Evolutionary conservation across 2,329 filamentous ascomycete genomes (phyloP).

Genomic region (Drechslerella dactyloides): DNA sequence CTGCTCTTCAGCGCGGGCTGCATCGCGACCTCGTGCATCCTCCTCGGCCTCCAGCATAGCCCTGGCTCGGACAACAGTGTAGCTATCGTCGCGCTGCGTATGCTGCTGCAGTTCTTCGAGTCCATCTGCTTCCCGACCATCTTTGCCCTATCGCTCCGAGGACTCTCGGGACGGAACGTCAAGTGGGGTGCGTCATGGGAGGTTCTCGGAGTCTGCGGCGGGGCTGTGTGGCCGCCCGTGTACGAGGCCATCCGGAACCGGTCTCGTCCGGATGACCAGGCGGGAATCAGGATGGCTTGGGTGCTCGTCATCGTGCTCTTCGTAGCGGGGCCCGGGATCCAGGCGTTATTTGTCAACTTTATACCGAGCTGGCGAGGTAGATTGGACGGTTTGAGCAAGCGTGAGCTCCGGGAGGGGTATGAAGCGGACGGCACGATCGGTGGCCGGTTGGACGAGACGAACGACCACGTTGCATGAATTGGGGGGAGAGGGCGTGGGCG

Average conservation of each 20-base stretch:
- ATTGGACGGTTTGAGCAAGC: conserved; percentile 44
- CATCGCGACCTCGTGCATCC: conserved; percentile 65
- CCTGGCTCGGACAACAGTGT: conserved; percentile 62
- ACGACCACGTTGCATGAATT: conserved; percentile 35
- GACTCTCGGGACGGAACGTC: conserved; percentile 72
- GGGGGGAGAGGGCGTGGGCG: neutral
- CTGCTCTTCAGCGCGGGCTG: conserved; percentile 70
- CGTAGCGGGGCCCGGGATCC: conserved; percentile 14
- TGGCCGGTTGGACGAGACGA: conserved; percentile 10
- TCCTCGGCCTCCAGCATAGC: conserved; percentile 54
- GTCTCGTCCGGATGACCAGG: conserved; percentile 4
- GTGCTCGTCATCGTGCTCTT: conserved; percentile 25
- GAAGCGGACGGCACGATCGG: conserved; percentile 42
- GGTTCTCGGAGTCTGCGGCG: conserved; percentile 73
- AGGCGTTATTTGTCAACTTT: conserved; percentile 38
- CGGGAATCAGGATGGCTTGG: conserved; percentile 29
- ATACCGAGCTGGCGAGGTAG: conserved; percentile 33
- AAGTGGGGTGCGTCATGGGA: conserved; percentile 78
- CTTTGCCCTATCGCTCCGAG: conserved; percentile 77
- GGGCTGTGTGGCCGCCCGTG: conserved; percentile 69
- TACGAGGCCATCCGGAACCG: conserved; percentile 39
- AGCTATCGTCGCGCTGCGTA: conserved; percentile 65
- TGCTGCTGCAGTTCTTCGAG: conserved; percentile 80
- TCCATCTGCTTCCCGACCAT: conserved; percentile 83
- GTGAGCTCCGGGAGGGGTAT: conserved; percentile 31